These are phyloP conservation scores for Fraxinus ornus DNA, from an alignment of 305 asterid genomes.

Conservation along the genomic window DNA sequence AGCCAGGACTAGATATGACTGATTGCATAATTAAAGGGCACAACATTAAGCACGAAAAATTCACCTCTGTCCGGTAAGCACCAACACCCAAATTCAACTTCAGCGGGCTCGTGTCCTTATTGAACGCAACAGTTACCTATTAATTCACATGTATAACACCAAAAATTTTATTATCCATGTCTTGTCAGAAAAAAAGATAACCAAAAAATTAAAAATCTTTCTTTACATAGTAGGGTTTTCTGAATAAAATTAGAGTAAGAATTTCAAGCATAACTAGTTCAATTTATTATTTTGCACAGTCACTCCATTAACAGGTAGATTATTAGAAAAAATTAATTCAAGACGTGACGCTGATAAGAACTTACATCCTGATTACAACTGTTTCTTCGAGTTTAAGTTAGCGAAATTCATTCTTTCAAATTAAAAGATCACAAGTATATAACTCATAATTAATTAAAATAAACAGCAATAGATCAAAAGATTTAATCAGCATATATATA, in stretches of 20 bases:
- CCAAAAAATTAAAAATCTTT: slow-evolving; percentile 7
- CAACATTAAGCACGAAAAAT: slow-evolving; percentile 10
- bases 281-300: not conserved
- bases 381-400: not conserved
- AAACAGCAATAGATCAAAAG: not conserved
- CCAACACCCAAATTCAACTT: slow-evolving; percentile 97
- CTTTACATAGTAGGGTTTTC: not conserved
- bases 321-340: not conserved
- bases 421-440: not conserved
- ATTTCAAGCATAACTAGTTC: not conserved
- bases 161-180: not conserved
- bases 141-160: not conserved
- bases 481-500: too few species aligned
- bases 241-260: not conserved
- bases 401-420: not conserved
- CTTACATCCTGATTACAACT: not conserved
- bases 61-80: slow-evolving; percentile 95
- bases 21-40: not conserved
- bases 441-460: not conserved
- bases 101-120: slow-evolving; percentile 78
- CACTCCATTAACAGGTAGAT: not conserved
- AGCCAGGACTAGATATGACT: not conserved
- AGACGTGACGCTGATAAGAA: not conserved
- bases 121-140: slow-evolving; percentile 92
- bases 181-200: not conserved